Evolutionary conservation across 2,329 filamentous ascomycete genomes (phyloP).

Genomic region (Fusarium sp.): DNA sequence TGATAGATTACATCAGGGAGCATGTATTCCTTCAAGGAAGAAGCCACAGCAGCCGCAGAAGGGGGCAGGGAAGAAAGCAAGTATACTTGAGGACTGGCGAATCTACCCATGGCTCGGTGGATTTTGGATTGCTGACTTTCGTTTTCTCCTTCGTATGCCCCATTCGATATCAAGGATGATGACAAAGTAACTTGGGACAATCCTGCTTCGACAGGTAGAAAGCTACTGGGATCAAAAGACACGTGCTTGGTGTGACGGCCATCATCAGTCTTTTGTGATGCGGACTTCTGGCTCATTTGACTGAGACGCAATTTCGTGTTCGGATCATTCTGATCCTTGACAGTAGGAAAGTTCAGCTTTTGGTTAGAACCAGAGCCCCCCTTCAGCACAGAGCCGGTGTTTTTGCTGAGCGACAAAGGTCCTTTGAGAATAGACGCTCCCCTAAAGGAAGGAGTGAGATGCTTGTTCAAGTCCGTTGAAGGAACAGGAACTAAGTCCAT

Average conservation of each 20-base stretch:
- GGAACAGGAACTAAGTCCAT: slow-evolving; percentile 31
- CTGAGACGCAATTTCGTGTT: slow-evolving; percentile 74
- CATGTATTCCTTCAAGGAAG: slow-evolving; percentile 44
- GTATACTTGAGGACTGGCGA: slow-evolving; percentile 29
- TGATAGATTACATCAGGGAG: slow-evolving; percentile 82
- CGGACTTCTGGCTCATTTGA: slow-evolving; percentile 65
- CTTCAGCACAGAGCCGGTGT: slow-evolving; percentile 3
- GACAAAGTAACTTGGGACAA: slow-evolving; percentile 22
- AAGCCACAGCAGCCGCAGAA: slow-evolving; percentile 41
- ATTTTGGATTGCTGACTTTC: slow-evolving; percentile 24
- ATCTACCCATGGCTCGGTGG: slow-evolving; percentile 28
- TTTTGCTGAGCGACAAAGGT: slow-evolving; percentile 1
- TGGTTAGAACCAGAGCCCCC: slow-evolving; percentile 52
- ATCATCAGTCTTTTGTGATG: slow-evolving; percentile 64
- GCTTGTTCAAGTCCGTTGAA: slow-evolving; percentile 7
- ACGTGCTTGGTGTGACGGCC: slow-evolving; percentile 43
- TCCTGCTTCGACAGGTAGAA: slow-evolving; percentile 9
- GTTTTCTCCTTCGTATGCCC: slow-evolving; percentile 8
- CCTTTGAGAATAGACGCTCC: slow-evolving; percentile 15
- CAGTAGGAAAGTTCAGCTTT: slow-evolving; percentile 75
- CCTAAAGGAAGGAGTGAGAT: slow-evolving; percentile 4
- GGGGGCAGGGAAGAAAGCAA: slow-evolving; percentile 50
- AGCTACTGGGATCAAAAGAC: slow-evolving; percentile 38
- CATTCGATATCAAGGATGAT: slow-evolving; percentile 34
- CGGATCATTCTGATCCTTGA: slow-evolving; percentile 80